Conservation (phyloP, 2,329 filamentous ascomycete genomes). For the Colletotrichum sp. region DNA sequence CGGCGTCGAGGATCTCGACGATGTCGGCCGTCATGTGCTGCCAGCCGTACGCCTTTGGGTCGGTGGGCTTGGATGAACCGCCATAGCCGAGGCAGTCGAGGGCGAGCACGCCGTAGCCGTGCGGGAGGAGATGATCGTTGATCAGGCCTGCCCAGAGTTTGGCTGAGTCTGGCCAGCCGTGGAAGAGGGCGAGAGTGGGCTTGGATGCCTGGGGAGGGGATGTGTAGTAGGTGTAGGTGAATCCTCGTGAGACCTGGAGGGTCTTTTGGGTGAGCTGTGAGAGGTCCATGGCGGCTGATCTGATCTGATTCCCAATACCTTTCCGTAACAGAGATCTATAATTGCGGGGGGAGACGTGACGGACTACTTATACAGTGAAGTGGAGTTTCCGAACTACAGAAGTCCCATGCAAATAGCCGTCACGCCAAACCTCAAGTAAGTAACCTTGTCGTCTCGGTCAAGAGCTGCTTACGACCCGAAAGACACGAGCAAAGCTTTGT, state of each 20-base stretch:
- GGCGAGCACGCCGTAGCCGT: constrained; percentile 39
- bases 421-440: not conserved
- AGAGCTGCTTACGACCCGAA: not conserved
- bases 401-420: not conserved
- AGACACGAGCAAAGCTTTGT: not conserved
- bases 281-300: constrained; percentile 13
- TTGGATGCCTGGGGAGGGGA: constrained; percentile 27
- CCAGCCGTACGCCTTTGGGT: constrained; percentile 38
- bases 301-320: not conserved
- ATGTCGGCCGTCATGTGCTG: constrained; percentile 41
- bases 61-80: constrained; percentile 43
- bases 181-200: constrained; percentile 44
- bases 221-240: constrained; percentile 47
- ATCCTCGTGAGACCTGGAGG: constrained; percentile 30
- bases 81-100: constrained; percentile 44
- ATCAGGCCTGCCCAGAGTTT: constrained; percentile 48
- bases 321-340: not conserved
- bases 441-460: not conserved
- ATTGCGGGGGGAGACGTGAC: not conserved
- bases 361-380: not conserved
- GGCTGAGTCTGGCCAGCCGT: constrained; percentile 55
- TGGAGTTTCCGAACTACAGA: not conserved
- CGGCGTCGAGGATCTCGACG: constrained; percentile 42
- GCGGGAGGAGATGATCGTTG: constrained; percentile 39
- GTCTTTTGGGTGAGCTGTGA: constrained; percentile 31